A percentile compares a stretch with the other conserved stretches of the same genome.
phyloP scores from a whole-genome alignment of 2,329 filamentous ascomycete species.

The Xylariales sp. region DNA sequence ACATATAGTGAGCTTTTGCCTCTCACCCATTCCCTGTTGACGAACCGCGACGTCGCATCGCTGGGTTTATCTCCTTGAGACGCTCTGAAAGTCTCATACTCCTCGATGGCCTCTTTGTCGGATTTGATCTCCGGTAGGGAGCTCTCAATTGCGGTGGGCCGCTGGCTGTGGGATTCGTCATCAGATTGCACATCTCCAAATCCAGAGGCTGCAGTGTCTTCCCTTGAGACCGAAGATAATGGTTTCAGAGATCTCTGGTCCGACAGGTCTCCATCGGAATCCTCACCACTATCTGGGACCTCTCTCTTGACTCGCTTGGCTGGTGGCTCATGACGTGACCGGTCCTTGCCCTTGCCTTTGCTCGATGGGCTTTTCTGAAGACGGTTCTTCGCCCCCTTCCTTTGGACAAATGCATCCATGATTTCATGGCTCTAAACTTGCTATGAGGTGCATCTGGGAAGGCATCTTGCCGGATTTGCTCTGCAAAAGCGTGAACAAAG shows the following conservation, averaged over 20 bases:
- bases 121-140: constrained; percentile 64
- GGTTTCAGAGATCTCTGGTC: neutral
- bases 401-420: constrained; percentile 27
- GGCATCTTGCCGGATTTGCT: neutral
- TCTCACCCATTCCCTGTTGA: constrained; percentile 57
- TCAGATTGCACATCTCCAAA: constrained; percentile 28
- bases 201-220: constrained; percentile 22
- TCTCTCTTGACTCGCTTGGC: constrained; percentile 31
- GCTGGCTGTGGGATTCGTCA: constrained; percentile 23
- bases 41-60: constrained; percentile 47
- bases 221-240: constrained; percentile 3
- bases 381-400: constrained; percentile 1
- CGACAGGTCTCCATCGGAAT: constrained; percentile 24
- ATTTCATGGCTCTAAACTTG: constrained; percentile 1
- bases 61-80: constrained; percentile 44
- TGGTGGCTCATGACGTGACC: constrained; percentile 20
- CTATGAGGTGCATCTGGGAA: neutral
- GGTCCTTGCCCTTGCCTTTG: neutral
- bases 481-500: neutral
- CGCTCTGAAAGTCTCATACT: constrained; percentile 68
- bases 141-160: constrained; percentile 63
- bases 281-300: constrained; percentile 27
- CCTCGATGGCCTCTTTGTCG: constrained; percentile 68
- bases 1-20: constrained; percentile 91
- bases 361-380: neutral